Evolutionary conservation across 768 basidiomycete species (phyloP).

Genomic region (Pisolithus sp.): DNA sequence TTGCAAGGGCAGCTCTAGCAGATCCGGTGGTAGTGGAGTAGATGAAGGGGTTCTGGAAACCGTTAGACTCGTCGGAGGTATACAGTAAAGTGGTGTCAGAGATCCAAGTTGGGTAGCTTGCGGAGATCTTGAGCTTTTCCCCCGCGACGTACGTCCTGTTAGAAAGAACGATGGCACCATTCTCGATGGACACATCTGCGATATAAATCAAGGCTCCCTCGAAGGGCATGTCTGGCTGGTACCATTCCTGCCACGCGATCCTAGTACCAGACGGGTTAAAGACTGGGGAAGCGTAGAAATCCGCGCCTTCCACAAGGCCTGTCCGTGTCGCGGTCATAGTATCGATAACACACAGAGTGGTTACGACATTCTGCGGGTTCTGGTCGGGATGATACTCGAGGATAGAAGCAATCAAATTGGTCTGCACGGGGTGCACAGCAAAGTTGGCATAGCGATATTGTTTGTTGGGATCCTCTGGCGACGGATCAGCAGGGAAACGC

Average conservation of each 20-base stretch:
- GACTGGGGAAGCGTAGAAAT: conserved; percentile 57
- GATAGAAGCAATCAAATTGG: conserved; percentile 48
- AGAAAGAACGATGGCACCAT: conserved; percentile 25
- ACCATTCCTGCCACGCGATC: conserved; percentile 60
- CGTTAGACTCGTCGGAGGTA: conserved; percentile 48
- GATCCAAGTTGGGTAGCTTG: conserved; percentile 30
- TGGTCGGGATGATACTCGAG: conserved; percentile 59
- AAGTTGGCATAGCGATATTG: conserved; percentile 44
- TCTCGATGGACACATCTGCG: conserved; percentile 30
- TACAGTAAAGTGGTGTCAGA: conserved; percentile 51
- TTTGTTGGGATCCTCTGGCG: conserved; percentile 5
- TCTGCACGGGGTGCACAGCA: conserved; percentile 44
- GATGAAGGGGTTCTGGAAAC: conserved; percentile 46
- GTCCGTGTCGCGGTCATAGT: conserved; percentile 32
- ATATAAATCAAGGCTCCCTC: conserved; percentile 48
- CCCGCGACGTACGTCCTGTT: conserved; percentile 40
- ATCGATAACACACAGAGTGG: conserved; percentile 51
- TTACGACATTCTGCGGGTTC: conserved; percentile 35
- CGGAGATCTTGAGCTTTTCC: conserved; percentile 30
- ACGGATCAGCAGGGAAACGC: no score
- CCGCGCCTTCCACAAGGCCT: conserved; percentile 44
- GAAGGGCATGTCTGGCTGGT: conserved; percentile 64
- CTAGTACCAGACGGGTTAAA: conserved; percentile 51
- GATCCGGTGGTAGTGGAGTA: conserved; percentile 21
- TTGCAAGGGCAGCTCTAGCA: conserved; percentile 20